Evolutionary conservation across 345 rosid species (phyloP).

Genomic region (Eucalyptus curtisii): DNA sequence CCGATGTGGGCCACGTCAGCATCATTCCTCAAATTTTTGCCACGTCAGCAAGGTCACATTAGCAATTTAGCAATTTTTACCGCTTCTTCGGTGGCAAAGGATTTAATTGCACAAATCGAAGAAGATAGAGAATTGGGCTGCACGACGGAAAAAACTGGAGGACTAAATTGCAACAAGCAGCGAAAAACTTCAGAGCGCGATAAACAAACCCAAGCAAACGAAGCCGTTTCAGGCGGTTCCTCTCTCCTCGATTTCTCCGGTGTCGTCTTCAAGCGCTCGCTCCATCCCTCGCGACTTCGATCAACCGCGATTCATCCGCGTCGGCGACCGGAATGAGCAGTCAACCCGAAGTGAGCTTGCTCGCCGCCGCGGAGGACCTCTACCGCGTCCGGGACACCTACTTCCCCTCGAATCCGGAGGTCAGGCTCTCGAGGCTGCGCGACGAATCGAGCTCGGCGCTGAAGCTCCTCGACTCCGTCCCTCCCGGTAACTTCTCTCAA

Average conservation of each 20-base stretch:
- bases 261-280: not conserved
- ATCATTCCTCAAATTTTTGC: too few species aligned
- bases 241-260: not conserved
- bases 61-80: not conserved
- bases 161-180: not conserved
- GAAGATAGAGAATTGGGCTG: not conserved
- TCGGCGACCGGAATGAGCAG: constrained; percentile 1
- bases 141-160: not conserved
- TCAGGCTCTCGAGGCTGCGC: constrained; percentile 34
- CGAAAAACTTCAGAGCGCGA: not conserved
- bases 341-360: constrained; percentile 1
- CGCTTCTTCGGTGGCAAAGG: not conserved
- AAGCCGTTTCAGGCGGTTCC: not conserved
- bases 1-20: not conserved
- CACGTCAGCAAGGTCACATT: not conserved
- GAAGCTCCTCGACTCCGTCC: constrained; percentile 48
- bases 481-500: constrained; percentile 22
- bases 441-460: constrained; percentile 40
- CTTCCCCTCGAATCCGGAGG: constrained; percentile 43
- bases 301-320: not conserved
- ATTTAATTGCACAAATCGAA: not conserved
- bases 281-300: not conserved
- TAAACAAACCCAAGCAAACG: not conserved
- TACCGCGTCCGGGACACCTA: constrained; percentile 43
- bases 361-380: constrained; percentile 33